Percentiles rank a stretch among this genome's conserved stretches.
These are phyloP conservation scores for Chloranthus sessilifolius DNA, from an alignment of 164 flowering plant species.

Conservation along the genomic window DNA sequence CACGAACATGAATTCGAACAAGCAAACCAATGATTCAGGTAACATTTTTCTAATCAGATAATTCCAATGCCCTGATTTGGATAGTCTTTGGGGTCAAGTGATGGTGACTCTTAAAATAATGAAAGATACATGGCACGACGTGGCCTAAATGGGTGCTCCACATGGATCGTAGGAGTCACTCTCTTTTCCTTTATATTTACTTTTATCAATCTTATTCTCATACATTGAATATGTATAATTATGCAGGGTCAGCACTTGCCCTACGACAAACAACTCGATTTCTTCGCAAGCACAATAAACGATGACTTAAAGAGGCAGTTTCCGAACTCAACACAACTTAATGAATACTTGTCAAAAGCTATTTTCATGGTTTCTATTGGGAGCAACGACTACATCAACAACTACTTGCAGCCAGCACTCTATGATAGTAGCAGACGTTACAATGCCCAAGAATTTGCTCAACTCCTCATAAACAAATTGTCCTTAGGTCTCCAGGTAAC, in stretches of 20 bases:
- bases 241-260: slow-evolving; percentile 36
- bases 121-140: too few relatives aligned
- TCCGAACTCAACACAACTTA: slow-evolving; percentile 3
- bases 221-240: background rate
- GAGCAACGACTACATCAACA: slow-evolving; percentile 39
- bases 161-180: too few relatives aligned
- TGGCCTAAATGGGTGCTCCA: too few relatives aligned
- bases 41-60: too few relatives aligned
- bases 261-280: slow-evolving; percentile 27
- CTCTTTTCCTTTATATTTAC: too few relatives aligned
- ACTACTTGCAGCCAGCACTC: slow-evolving; percentile 23
- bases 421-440: slow-evolving; percentile 2
- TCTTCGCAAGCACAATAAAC: slow-evolving; percentile 21
- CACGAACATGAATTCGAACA: too few relatives aligned
- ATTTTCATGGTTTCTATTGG: slow-evolving; percentile 31
- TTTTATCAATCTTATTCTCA: too few relatives aligned
- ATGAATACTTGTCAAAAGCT: slow-evolving; percentile 28
- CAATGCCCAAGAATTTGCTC: slow-evolving; percentile 17
- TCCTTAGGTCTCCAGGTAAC: too few relatives aligned
- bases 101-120: too few relatives aligned
- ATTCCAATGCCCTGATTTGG: too few relatives aligned
- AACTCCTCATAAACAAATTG: slow-evolving; percentile 9
- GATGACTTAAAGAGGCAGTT: slow-evolving; percentile 6
- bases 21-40: too few relatives aligned
- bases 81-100: too few relatives aligned